phyloP scores from a whole-genome alignment of 1,139 yeast species.

The Nakaseomyces uthaithaninus region DNA sequence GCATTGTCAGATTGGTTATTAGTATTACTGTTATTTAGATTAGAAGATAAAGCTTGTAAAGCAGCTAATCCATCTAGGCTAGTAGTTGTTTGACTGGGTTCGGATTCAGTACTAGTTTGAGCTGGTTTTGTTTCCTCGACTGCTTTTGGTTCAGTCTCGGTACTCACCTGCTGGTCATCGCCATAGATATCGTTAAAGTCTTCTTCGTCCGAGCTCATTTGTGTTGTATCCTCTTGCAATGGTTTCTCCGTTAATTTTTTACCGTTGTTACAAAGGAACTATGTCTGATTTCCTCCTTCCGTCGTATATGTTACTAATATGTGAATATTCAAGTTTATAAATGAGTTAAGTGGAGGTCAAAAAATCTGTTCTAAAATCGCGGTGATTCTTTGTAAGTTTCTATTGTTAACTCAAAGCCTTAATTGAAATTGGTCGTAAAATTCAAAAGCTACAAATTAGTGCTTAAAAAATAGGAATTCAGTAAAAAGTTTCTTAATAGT shows the following conservation, averaged over 20 bases:
- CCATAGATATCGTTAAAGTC: constrained; percentile 74
- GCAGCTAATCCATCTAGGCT: constrained; percentile 12
- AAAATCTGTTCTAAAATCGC: too few species aligned
- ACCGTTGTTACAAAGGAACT: too few species aligned
- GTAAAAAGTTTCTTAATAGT: too few species aligned
- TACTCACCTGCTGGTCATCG: constrained; percentile 16
- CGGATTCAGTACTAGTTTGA: neutral
- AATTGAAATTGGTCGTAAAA: too few species aligned
- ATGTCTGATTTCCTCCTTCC: neutral
- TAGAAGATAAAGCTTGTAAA: constrained; percentile 19
- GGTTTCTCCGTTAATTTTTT: neutral
- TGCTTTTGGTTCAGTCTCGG: constrained; percentile 13
- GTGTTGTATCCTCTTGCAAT: constrained; percentile 14
- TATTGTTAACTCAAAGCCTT: too few species aligned
- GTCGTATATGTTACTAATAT: constrained; percentile 4
- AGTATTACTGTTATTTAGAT: constrained; percentile 31
- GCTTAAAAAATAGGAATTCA: too few species aligned
- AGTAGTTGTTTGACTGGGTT: constrained; percentile 10
- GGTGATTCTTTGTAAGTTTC: too few species aligned
- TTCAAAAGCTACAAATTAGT: too few species aligned
- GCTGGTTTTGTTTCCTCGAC: constrained; percentile 9
- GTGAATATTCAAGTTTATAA: constrained; percentile 4
- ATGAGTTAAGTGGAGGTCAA: too few species aligned
- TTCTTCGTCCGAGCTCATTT: constrained; percentile 60
- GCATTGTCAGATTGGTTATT: constrained; percentile 21